These are phyloP conservation scores for Talaromyces trachyspermus DNA, from an alignment of 495 filamentous ascomycete genomes.

Conservation along the genomic window DNA sequence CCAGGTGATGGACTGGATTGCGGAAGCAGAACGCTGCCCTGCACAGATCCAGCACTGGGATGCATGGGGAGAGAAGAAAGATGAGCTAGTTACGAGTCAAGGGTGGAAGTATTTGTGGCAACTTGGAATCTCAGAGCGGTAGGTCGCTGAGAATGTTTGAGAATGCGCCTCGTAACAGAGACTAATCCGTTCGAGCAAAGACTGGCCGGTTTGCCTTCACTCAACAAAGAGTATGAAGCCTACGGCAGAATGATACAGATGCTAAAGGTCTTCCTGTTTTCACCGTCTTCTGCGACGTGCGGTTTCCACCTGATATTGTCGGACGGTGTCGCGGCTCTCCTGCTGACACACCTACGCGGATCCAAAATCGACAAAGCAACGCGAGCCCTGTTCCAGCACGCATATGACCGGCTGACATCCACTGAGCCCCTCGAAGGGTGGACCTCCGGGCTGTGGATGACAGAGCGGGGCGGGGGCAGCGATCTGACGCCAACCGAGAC, in stretches of 20 bases:
- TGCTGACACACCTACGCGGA: slow-evolving; percentile 38
- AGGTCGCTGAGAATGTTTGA: slow-evolving; percentile 11
- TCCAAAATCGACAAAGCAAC: slow-evolving; percentile 12
- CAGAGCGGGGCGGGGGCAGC: slow-evolving; percentile 55
- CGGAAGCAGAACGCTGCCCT: slow-evolving; percentile 50
- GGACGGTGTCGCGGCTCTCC: slow-evolving; percentile 52
- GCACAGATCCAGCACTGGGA: slow-evolving; percentile 41
- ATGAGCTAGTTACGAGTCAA: slow-evolving; percentile 12
- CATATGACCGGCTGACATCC: slow-evolving; percentile 43
- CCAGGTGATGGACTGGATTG: too few species aligned
- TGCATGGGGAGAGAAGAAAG: slow-evolving; percentile 12
- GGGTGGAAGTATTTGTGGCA: slow-evolving; percentile 12
- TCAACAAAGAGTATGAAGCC: slow-evolving; percentile 21
- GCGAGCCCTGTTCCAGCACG: slow-evolving; percentile 37
- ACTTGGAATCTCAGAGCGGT: slow-evolving; percentile 13
- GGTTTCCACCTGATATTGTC: slow-evolving; percentile 1
- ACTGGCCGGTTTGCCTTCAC: slow-evolving; percentile 2
- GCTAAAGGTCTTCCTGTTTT: slow-evolving; percentile 50
- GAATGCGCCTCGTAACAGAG: slow-evolving; percentile 10
- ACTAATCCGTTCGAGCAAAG: slow-evolving; percentile 30
- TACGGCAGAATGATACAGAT: slow-evolving; percentile 51
- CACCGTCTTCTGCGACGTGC: slow-evolving; percentile 48
- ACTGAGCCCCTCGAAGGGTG: slow-evolving; percentile 48
- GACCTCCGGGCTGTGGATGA: slow-evolving; percentile 72
- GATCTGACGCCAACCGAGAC: slow-evolving; percentile 59